Percentiles rank a stretch among this genome's conserved stretches.
Evolutionary conservation across 441 rosid species (phyloP).

Genomic region (Lepidium campestre): DNA sequence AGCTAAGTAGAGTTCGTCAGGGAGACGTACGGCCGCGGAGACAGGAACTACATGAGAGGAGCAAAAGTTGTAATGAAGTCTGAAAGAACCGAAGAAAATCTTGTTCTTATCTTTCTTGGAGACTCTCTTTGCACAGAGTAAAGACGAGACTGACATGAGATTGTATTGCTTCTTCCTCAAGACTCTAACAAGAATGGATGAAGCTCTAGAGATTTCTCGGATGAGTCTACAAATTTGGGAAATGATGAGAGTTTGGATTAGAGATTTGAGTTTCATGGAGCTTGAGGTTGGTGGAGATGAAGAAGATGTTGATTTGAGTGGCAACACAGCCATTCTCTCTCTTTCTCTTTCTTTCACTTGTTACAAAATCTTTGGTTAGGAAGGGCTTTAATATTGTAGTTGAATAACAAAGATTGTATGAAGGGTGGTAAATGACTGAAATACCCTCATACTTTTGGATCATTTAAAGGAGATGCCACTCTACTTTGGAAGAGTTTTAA

Average conservation of each 20-base stretch:
- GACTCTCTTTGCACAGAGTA: constrained; percentile 29
- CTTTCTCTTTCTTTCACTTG: neutral
- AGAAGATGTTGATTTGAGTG: constrained; percentile 34
- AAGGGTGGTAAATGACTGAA: constrained; percentile 31
- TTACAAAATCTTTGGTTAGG: constrained; percentile 14
- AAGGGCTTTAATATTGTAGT: constrained; percentile 10
- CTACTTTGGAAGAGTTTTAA: constrained; percentile 22
- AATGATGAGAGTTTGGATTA: constrained; percentile 45
- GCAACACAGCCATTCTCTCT: constrained; percentile 27
- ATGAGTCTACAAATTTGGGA: constrained; percentile 45
- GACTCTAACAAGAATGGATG: constrained; percentile 39
- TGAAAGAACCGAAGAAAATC: constrained; percentile 63
- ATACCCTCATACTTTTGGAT: constrained; percentile 38
- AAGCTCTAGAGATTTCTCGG: constrained; percentile 53
- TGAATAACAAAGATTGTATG: neutral
- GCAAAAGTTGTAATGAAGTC: constrained; percentile 92
- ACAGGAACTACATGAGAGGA: constrained; percentile 69
- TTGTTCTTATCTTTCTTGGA: constrained; percentile 37
- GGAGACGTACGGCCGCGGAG: constrained; percentile 49
- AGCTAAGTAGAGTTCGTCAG: constrained; percentile 30
- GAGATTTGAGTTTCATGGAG: constrained; percentile 55
- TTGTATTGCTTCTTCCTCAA: constrained; percentile 41
- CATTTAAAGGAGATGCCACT: constrained; percentile 36
- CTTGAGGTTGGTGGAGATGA: constrained; percentile 39
- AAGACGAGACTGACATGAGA: constrained; percentile 25